Conservation (phyloP, 108 stramenopile species). For the Cyclotella cryptica region DNA sequence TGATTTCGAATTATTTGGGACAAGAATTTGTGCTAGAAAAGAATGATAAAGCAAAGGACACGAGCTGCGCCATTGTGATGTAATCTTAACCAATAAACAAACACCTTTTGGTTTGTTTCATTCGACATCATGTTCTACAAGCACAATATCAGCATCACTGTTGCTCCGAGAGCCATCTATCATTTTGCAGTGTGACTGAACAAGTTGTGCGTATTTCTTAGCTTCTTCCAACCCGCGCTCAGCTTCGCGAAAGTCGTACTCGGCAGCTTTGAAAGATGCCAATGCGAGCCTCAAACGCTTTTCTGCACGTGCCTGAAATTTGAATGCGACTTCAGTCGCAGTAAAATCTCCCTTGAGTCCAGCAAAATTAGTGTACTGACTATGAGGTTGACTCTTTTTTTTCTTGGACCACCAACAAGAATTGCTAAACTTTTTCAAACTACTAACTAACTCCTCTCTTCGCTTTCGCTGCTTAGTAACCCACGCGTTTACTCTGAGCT, state of each 20-base stretch:
- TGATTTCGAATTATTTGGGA: slow-evolving; percentile 80
- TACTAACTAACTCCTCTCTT: neutral
- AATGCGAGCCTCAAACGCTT: slow-evolving; percentile 30
- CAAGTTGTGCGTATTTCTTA: slow-evolving; percentile 18
- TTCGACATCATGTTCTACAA: slow-evolving; percentile 17
- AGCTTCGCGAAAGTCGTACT: slow-evolving; percentile 33
- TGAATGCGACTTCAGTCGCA: slow-evolving; percentile 24
- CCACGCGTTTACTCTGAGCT: slow-evolving; percentile 24
- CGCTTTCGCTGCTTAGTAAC: slow-evolving; percentile 6
- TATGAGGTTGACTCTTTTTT: neutral
- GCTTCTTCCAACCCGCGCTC: slow-evolving; percentile 36
- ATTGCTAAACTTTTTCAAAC: neutral
- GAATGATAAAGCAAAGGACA: slow-evolving; percentile 19
- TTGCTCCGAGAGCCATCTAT: neutral
- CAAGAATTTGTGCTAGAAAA: slow-evolving; percentile 80
- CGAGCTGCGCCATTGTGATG: too few relatives aligned
- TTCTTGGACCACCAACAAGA: neutral
- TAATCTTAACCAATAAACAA: neutral
- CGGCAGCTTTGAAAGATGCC: slow-evolving; percentile 20
- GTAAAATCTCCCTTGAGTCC: slow-evolving; percentile 6
- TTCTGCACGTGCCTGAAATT: slow-evolving; percentile 28
- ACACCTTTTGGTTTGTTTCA: neutral
- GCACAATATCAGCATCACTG: slow-evolving; percentile 14
- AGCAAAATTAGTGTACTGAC: neutral
- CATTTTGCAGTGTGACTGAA: slow-evolving; percentile 20